Base-by-base conservation (phyloP, 768 basidiomycete species). In the Termitomyces sp. region DNA sequence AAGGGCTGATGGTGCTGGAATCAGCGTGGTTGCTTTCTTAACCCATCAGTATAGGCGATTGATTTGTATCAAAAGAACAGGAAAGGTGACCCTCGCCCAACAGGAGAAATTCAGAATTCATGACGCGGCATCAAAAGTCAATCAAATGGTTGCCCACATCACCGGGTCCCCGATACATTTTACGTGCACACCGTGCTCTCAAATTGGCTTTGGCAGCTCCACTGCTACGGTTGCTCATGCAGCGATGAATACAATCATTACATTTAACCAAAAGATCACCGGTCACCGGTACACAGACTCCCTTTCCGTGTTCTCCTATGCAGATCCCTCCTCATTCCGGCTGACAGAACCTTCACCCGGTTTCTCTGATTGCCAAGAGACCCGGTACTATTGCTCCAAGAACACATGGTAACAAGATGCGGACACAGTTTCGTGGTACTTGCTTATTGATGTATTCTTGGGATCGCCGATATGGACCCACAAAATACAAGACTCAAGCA, bases 121-220 rank as follows among this genome's bases (percentile, higher is more conserved):
- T 42, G 36, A 50, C 52, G 31, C 53, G 17, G 50, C 31, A 60
- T 63, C 60, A 60, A 61, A 61, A 65, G 63, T 61, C 63, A 65
- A 65, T 65, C 63, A 65, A 61, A 53, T 64, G 63, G 60, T 60
- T 56, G 32, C 59, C 59, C 59, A 60, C n/a, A 64, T 61, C 56
- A 54, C 57, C 63, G 17, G 59, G 59, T 57, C 56, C 43, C 57
- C 53, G 56, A 58, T 4, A n/a, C 42, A n/a, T 11, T 12, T 12
- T 38, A 45, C 48, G 45, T 34, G 29, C 4, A 7, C 54, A 32
- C n/a, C 34, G 34, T n/a, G 10, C 15, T 40, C 29, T 29, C 48
- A 25, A 6, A 15, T 38, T 54, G 1, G 7, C 43, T 45, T 43
- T 56, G 31, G 37, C 37, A 52, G 45, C 25, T 25, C 17, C 42